Percentiles rank a stretch among this genome's conserved stretches.
Evolutionary conservation across 768 basidiomycete genomes (phyloP).

Genomic region (Podaxis pistillaris): DNA sequence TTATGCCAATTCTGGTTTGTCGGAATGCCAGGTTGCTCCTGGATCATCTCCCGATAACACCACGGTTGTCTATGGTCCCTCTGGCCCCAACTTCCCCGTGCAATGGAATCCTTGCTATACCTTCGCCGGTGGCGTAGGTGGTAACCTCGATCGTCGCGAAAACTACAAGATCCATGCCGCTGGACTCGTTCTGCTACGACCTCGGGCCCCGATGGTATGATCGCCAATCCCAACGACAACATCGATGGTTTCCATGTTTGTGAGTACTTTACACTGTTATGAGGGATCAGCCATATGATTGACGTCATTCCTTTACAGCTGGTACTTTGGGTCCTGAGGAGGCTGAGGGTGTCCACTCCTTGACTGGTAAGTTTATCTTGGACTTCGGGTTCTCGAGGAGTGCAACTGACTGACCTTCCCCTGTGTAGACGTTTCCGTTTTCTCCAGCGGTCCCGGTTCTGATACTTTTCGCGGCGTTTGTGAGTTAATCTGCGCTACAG

Average conservation of each 20-base stretch:
- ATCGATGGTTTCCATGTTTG: constrained; percentile 32
- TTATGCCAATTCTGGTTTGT: constrained; percentile 36
- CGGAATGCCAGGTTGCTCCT: constrained; percentile 36
- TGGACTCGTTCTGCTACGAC: constrained; percentile 37
- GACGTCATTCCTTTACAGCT: constrained; percentile 17
- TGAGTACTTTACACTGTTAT: constrained; percentile 9
- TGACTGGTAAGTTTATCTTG: constrained; percentile 26
- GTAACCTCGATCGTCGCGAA: constrained; percentile 42
- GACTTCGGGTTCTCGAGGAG: not conserved
- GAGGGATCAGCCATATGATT: not conserved
- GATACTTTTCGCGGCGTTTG: constrained; percentile 41
- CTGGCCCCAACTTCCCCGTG: constrained; percentile 44
- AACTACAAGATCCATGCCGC: constrained; percentile 30
- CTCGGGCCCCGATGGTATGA: constrained; percentile 19
- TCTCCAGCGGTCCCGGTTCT: constrained; percentile 40
- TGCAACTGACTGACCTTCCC: not conserved
- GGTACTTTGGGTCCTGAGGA: constrained; percentile 33
- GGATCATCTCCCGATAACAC: constrained; percentile 37
- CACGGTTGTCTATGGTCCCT: constrained; percentile 34
- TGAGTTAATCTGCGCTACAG: constrained; percentile 22
- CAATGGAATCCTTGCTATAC: constrained; percentile 43
- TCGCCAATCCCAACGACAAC: constrained; percentile 34
- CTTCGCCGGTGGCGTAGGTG: constrained; percentile 40
- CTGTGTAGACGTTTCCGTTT: constrained; percentile 39
- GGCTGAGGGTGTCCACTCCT: constrained; percentile 39